A percentile compares a stretch with the other conserved stretches of the same genome.
These are phyloP conservation scores for Petunia axillaris DNA, from an alignment of 257 asterid species.

Conservation along the genomic window DNA sequence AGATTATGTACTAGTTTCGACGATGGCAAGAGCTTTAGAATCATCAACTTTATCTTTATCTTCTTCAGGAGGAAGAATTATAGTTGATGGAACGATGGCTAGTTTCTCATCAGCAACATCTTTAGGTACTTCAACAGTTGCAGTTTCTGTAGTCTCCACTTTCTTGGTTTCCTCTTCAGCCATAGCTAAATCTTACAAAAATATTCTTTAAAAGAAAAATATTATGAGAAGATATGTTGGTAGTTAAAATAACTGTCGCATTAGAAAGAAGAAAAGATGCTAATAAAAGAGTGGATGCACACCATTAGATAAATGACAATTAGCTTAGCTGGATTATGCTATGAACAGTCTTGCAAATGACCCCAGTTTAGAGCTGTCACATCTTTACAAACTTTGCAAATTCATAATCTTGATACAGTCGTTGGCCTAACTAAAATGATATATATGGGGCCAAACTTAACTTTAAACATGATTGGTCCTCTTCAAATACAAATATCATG, in stretches of 20 bases:
- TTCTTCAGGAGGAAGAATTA: constrained; percentile 43
- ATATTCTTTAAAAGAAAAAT: no score
- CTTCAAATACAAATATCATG: no score
- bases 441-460: not conserved
- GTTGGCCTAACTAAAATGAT: constrained; percentile 3
- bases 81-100: constrained; percentile 43
- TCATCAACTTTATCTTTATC: constrained; percentile 46
- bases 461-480: no score
- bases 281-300: not conserved
- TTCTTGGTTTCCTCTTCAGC: constrained; percentile 10
- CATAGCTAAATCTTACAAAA: not conserved
- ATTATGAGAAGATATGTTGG: not conserved
- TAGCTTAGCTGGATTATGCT: constrained; percentile 15
- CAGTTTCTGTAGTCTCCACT: not conserved
- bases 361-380: constrained; percentile 10
- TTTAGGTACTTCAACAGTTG: not conserved
- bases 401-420: not conserved
- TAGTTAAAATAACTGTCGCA: not conserved
- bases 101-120: constrained; percentile 57
- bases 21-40: constrained; percentile 67
- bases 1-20: constrained; percentile 50
- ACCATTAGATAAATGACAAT: not conserved
- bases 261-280: not conserved
- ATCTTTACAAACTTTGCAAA: not conserved
- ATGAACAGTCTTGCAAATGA: not conserved